A percentile compares a stretch with the other conserved stretches of the same genome.
Conservation (phyloP, 2,329 filamentous ascomycete species). For the Juglanconis oblonga region DNA sequence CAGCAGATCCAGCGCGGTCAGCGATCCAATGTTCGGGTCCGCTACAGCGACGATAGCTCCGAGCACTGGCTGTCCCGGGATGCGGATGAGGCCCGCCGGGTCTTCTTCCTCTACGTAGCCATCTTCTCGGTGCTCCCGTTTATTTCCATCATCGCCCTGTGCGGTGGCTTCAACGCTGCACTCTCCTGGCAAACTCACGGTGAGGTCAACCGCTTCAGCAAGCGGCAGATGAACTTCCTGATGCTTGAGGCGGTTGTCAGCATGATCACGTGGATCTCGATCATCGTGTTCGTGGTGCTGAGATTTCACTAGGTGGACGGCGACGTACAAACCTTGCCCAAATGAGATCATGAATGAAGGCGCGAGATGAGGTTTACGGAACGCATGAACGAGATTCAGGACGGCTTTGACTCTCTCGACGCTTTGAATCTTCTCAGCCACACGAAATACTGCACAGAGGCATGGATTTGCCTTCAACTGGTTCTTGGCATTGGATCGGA, state of each 20-base stretch:
- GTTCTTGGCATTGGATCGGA: too few relatives aligned
- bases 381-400: too few relatives aligned
- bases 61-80: conserved; percentile 27
- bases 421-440: too few relatives aligned
- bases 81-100: conserved; percentile 28
- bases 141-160: conserved; percentile 41
- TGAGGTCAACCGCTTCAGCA: conserved; percentile 38
- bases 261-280: conserved; percentile 17
- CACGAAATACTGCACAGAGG: too few relatives aligned
- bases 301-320: not conserved
- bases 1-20: conserved; percentile 19
- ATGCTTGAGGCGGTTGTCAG: conserved; percentile 29
- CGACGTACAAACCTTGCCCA: not conserved
- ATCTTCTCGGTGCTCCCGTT: conserved; percentile 45
- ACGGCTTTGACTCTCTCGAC: too few relatives aligned
- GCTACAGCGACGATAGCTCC: not conserved
- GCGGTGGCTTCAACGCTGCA: conserved; percentile 41
- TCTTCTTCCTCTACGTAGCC: conserved; percentile 38
- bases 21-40: not conserved
- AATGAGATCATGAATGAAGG: not conserved
- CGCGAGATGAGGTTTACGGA: too few relatives aligned
- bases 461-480: too few relatives aligned
- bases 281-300: conserved; percentile 21
- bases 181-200: conserved; percentile 49
- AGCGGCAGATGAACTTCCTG: conserved; percentile 34